Evolutionary conservation across 2,329 filamentous ascomycete genomes (phyloP).

Genomic region (Aureobasidium musti): DNA sequence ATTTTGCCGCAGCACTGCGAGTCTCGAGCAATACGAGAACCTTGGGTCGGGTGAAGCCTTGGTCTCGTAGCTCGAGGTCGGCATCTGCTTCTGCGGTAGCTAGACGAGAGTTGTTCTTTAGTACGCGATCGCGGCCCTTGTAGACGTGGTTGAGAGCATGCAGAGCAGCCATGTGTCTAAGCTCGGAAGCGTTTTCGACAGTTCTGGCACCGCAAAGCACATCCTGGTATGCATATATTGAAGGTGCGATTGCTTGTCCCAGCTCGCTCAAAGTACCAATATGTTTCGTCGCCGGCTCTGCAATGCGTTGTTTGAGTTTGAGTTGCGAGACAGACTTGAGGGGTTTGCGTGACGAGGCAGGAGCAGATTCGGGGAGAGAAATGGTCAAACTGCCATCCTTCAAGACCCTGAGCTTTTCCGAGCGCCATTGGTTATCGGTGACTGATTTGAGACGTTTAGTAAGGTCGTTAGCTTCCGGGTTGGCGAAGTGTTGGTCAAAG

Average conservation of each 20-base stretch:
- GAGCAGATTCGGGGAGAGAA: slow-evolving; percentile 31
- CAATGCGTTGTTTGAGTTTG: slow-evolving; percentile 71
- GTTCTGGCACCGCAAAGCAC: slow-evolving; percentile 74
- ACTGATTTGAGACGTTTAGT: slow-evolving; percentile 53
- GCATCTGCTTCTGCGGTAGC: slow-evolving; percentile 60
- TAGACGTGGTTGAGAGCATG: slow-evolving; percentile 91
- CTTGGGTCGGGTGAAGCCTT: slow-evolving; percentile 94
- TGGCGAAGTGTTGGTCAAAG: slow-evolving; percentile 78
- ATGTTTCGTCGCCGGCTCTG: slow-evolving; percentile 56
- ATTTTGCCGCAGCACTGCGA: slow-evolving; percentile 77
- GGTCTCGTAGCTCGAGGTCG: slow-evolving; percentile 78
- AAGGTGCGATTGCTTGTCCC: slow-evolving; percentile 66
- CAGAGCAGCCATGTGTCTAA: slow-evolving; percentile 73
- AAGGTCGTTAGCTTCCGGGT: slow-evolving; percentile 63
- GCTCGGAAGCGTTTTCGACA: slow-evolving; percentile 63
- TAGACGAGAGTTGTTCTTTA: slow-evolving; percentile 87
- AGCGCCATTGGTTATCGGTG: slow-evolving; percentile 52
- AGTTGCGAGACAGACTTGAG: slow-evolving; percentile 42
- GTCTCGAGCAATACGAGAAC: slow-evolving; percentile 89
- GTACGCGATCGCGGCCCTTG: slow-evolving; percentile 86
- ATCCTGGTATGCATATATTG: slow-evolving; percentile 81
- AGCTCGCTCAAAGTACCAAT: slow-evolving; percentile 60
- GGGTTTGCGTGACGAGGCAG: slow-evolving; percentile 16
- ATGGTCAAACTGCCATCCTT: slow-evolving; percentile 30
- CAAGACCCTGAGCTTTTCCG: slow-evolving; percentile 33